These are phyloP conservation scores for Hymenotorrendiella dingleyae DNA, from an alignment of 2,329 filamentous ascomycete species.

Conservation along the genomic window DNA sequence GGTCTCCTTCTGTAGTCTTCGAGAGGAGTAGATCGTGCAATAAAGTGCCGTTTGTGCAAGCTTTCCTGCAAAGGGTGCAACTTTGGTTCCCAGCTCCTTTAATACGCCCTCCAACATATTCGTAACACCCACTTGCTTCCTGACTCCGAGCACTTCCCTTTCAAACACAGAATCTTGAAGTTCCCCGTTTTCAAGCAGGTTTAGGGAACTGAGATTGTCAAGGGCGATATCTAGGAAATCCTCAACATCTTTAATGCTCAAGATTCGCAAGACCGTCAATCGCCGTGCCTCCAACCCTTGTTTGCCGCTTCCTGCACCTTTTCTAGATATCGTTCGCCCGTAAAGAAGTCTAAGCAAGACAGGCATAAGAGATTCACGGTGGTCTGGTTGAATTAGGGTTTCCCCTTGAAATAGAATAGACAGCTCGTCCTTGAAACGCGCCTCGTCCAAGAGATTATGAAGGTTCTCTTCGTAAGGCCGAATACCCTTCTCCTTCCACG, in stretches of 20 bases:
- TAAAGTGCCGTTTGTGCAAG: constrained; percentile 76
- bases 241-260: constrained; percentile 68
- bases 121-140: constrained; percentile 84
- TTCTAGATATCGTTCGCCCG: constrained; percentile 79
- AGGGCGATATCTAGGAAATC: constrained; percentile 79
- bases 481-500: constrained; percentile 80
- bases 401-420: constrained; percentile 77
- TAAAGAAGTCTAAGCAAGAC: constrained; percentile 83
- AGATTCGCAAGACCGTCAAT: constrained; percentile 72
- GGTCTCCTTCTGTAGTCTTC: constrained; percentile 46
- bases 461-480: constrained; percentile 78
- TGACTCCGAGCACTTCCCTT: constrained; percentile 54
- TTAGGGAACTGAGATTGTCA: constrained; percentile 58
- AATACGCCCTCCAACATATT: constrained; percentile 89
- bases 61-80: constrained; percentile 59
- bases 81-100: constrained; percentile 71
- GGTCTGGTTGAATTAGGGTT: constrained; percentile 64
- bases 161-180: constrained; percentile 42
- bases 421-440: constrained; percentile 89
- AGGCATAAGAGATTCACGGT: constrained; percentile 72
- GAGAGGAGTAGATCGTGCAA: constrained; percentile 68
- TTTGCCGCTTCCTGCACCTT: constrained; percentile 68
- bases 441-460: constrained; percentile 81
- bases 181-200: constrained; percentile 42
- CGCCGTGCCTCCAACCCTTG: constrained; percentile 77